Percentiles rank a stretch among this genome's conserved stretches.
Evolutionary conservation across 2,329 filamentous ascomycete genomes (phyloP).

Genomic region (Cladosporium austrohemisphaericum): DNA sequence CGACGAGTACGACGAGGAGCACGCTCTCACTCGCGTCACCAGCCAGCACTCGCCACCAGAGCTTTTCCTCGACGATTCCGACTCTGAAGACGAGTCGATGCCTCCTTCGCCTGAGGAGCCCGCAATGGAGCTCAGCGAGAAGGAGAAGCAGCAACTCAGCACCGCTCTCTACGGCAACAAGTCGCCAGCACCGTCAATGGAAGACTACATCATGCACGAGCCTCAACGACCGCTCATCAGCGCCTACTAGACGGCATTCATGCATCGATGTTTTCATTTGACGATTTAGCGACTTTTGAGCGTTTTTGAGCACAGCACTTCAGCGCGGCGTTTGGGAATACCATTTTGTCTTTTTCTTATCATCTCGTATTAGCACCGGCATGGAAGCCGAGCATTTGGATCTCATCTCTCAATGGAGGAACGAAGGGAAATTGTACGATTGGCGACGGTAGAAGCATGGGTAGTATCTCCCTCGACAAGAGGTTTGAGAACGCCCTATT

Average conservation of each 20-base stretch:
- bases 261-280: not conserved
- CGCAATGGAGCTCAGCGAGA: constrained; percentile 44
- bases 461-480: constrained; percentile 6
- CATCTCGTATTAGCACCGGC: constrained; percentile 20
- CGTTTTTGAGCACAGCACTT: constrained; percentile 4
- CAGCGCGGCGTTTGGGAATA: constrained; percentile 21
- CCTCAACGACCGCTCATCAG: constrained; percentile 34
- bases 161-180: constrained; percentile 42
- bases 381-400: constrained; percentile 8
- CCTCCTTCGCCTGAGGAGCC: constrained; percentile 45
- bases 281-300: constrained; percentile 13
- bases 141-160: constrained; percentile 43
- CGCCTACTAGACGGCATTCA: constrained; percentile 38
- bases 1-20: constrained; percentile 44
- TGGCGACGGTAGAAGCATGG: constrained; percentile 5
- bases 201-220: constrained; percentile 35
- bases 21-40: constrained; percentile 44
- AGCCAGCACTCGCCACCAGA: constrained; percentile 45
- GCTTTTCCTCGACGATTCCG: constrained; percentile 43
- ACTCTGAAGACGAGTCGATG: constrained; percentile 47
- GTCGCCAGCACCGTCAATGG: constrained; percentile 20
- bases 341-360: constrained; percentile 12
- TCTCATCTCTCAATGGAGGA: constrained; percentile 10
- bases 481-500: constrained; percentile 1
- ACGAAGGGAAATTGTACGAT: constrained; percentile 1